phyloP scores from a whole-genome alignment of 2,329 filamentous ascomycete genomes.

The Fusarium secorum region DNA sequence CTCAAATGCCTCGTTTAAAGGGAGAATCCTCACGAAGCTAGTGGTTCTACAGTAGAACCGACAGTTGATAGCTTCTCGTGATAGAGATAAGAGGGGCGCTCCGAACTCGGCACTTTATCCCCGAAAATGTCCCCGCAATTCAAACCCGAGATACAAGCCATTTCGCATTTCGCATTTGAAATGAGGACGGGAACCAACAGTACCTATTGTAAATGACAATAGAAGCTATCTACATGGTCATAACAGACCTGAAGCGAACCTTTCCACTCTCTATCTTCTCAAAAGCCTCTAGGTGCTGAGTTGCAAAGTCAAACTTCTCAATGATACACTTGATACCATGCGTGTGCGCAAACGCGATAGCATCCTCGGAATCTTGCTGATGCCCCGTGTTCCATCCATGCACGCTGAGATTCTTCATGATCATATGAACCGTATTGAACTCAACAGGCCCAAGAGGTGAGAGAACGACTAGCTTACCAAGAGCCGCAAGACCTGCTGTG shows the following conservation, averaged over 20 bases:
- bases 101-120: not conserved
- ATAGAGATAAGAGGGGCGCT: not conserved
- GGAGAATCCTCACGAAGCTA: not conserved
- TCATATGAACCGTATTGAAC: constrained; percentile 53
- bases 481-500: constrained; percentile 59
- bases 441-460: constrained; percentile 54
- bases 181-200: not conserved
- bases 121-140: not conserved
- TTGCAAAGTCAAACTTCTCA: constrained; percentile 66
- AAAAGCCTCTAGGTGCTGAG: constrained; percentile 54
- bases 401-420: constrained; percentile 64
- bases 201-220: too few relatives aligned
- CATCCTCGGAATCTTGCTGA: constrained; percentile 68
- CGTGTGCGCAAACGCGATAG: constrained; percentile 69
- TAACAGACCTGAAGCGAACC: constrained; percentile 55
- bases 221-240: constrained; percentile 35
- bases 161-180: not conserved
- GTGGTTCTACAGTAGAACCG: not conserved
- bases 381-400: constrained; percentile 71
- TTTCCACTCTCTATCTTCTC: constrained; percentile 51
- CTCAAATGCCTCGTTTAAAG: not conserved
- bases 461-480: constrained; percentile 66
- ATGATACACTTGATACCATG: constrained; percentile 71
- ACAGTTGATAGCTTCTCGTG: not conserved
- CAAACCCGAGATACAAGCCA: not conserved